Evolutionary conservation across 2,329 filamentous ascomycete species (phyloP).

Genomic region (Ascosphaera pollenicola): DNA sequence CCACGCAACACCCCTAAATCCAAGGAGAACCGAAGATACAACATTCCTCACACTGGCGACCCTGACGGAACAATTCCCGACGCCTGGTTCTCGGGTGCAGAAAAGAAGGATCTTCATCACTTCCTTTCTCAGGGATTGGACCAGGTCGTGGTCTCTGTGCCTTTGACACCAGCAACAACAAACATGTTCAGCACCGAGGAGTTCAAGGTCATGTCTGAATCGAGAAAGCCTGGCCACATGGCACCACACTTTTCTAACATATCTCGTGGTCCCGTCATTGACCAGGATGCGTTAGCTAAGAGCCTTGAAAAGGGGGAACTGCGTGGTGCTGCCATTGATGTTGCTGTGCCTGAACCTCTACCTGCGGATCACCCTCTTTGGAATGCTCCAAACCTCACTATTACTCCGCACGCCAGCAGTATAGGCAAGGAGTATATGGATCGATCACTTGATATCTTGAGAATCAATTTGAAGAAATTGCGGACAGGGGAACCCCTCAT

Average conservation of each 20-base stretch:
- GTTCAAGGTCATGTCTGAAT: conserved; percentile 28
- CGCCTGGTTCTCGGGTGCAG: conserved; percentile 34
- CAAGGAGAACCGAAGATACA: conserved; percentile 40
- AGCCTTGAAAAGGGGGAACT: conserved; percentile 34
- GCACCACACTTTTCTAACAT: conserved; percentile 44
- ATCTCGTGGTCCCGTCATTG: conserved; percentile 39
- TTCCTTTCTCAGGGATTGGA: conserved; percentile 35
- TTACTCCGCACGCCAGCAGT: conserved; percentile 45
- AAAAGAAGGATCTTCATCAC: conserved; percentile 27
- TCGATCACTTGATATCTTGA: conserved; percentile 34
- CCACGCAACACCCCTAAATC: conserved; percentile 45
- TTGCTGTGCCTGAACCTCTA: conserved; percentile 59
- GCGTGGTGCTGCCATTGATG: conserved; percentile 50
- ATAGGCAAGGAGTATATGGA: conserved; percentile 31
- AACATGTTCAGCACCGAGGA: conserved; percentile 32
- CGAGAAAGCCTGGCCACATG: conserved; percentile 9
- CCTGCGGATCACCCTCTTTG: conserved; percentile 46
- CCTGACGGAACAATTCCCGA: conserved; percentile 30
- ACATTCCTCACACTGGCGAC: conserved; percentile 44
- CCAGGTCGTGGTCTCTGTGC: conserved; percentile 33
- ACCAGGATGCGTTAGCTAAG: conserved; percentile 38
- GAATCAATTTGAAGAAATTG: conserved; percentile 31
- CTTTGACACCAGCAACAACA: conserved; percentile 32
- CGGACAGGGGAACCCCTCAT: conserved; percentile 32
- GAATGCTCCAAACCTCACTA: conserved; percentile 44